Conservation (phyloP, 495 filamentous ascomycete genomes). For the Penicillium riverlandense region DNA sequence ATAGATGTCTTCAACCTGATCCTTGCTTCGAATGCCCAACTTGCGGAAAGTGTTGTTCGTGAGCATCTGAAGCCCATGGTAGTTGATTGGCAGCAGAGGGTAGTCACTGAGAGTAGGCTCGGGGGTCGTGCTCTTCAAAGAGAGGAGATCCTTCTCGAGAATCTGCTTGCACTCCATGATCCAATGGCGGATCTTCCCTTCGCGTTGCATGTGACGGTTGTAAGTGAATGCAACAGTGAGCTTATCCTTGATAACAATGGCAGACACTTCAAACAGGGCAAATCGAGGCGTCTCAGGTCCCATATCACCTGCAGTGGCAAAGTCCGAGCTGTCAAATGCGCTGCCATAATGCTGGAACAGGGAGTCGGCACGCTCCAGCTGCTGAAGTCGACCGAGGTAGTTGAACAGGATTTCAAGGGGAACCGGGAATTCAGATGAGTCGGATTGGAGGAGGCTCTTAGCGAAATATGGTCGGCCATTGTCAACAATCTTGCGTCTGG, state of each 20-base stretch:
- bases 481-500: constrained; percentile 26
- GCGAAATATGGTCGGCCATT: constrained; percentile 44
- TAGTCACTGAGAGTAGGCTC: constrained; percentile 57
- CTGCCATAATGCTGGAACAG: constrained; percentile 55
- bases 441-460: constrained; percentile 39
- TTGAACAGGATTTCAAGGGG: constrained; percentile 67
- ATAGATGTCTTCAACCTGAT: constrained; percentile 51
- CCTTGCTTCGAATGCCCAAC: constrained; percentile 37
- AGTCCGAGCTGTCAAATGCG: constrained; percentile 29
- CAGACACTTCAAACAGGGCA: constrained; percentile 57
- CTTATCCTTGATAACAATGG: constrained; percentile 49
- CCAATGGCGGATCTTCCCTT: constrained; percentile 51
- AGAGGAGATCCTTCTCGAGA: constrained; percentile 46
- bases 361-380: constrained; percentile 50
- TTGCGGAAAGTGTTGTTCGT: constrained; percentile 38
- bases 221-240: constrained; percentile 57
- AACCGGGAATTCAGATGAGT: constrained; percentile 37
- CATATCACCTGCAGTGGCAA: constrained; percentile 39
- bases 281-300: constrained; percentile 43
- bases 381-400: constrained; percentile 55
- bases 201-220: constrained; percentile 51
- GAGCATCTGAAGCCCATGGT: constrained; percentile 41
- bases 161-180: constrained; percentile 51
- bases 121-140: constrained; percentile 38
- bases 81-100: constrained; percentile 55